These are phyloP conservation scores for Pneumocystis murina DNA, from an alignment of 1,139 yeast species.

Conservation along the genomic window DNA sequence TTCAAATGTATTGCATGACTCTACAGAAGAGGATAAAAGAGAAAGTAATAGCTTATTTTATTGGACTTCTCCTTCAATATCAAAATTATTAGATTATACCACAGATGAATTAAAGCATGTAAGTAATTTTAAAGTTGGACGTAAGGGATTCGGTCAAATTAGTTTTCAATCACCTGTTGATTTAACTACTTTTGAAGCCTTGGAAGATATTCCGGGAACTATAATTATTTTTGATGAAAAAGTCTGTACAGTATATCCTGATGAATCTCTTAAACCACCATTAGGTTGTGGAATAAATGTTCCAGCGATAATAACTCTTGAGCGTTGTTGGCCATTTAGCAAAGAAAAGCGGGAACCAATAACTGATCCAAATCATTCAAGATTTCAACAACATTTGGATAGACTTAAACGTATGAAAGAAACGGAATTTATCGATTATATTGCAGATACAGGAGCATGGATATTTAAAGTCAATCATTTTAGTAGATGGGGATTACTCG, in stretches of 20 bases:
- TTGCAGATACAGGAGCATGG: slow-evolving; percentile 72
- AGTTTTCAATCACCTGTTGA: slow-evolving; percentile 74
- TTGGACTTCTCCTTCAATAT: slow-evolving; percentile 70
- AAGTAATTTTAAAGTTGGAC: slow-evolving; percentile 59
- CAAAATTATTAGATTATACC: slow-evolving; percentile 44
- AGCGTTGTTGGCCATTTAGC: slow-evolving; percentile 63
- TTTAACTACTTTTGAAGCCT: slow-evolving; percentile 45
- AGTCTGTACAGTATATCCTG: slow-evolving; percentile 61
- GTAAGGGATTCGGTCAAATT: slow-evolving; percentile 61
- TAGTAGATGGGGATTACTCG: slow-evolving; percentile 82
- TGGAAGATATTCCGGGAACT: slow-evolving; percentile 51
- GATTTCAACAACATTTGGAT: slow-evolving; percentile 53
- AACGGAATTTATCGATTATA: slow-evolving; percentile 58
- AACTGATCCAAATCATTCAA: slow-evolving; percentile 61
- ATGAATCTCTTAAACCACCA: slow-evolving; percentile 44
- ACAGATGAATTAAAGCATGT: slow-evolving; percentile 51
- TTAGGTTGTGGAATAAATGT: slow-evolving; percentile 75
- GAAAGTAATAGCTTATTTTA: slow-evolving; percentile 53
- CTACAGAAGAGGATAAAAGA: not conserved
- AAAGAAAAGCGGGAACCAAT: slow-evolving; percentile 61
- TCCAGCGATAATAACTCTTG: slow-evolving; percentile 56
- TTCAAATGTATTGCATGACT: not conserved
- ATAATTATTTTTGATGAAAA: slow-evolving; percentile 47
- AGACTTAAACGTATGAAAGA: slow-evolving; percentile 47
- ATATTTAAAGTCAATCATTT: slow-evolving; percentile 75